phyloP scores from a whole-genome alignment of 2,329 filamentous ascomycete species.

The Colletotrichum paranaense region DNA sequence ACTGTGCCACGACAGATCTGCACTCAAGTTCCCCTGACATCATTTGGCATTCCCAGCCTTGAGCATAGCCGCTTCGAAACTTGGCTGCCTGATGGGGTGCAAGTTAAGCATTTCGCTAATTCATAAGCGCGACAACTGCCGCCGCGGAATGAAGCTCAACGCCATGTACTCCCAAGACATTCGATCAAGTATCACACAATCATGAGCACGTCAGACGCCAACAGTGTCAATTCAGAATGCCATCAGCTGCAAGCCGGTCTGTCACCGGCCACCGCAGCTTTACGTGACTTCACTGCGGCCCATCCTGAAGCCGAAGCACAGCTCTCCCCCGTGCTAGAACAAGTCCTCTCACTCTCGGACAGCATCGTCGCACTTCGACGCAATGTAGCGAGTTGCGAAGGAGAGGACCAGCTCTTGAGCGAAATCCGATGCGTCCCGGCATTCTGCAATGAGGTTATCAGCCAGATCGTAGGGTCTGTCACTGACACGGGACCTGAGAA shows the following conservation, averaged over 20 bases:
- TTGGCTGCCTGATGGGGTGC: neutral
- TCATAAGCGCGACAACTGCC: neutral
- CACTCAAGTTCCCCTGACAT: neutral
- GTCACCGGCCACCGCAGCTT: neutral
- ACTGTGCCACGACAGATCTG: neutral
- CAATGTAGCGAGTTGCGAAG: neutral
- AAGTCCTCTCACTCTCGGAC: constrained; percentile 1
- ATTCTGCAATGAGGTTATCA: constrained; percentile 4
- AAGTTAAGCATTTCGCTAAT: too few relatives aligned
- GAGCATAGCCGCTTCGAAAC: neutral
- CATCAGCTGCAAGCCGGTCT: constrained; percentile 11
- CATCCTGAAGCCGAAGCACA: neutral
- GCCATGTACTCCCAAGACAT: neutral
- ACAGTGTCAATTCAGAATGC: neutral
- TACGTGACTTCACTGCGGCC: neutral
- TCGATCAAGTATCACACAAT: neutral
- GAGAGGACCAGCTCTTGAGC: neutral
- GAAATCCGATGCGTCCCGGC: neutral
- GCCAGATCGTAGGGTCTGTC: neutral
- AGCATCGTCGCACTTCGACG: neutral
- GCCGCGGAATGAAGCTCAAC: neutral
- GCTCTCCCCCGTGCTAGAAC: constrained; percentile 8
- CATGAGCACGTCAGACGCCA: neutral
- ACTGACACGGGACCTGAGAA: neutral
- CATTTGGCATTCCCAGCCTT: neutral